Evolutionary conservation across 2,329 filamentous ascomycete species (phyloP).

Genomic region (Nigrospora osmanthi): DNA sequence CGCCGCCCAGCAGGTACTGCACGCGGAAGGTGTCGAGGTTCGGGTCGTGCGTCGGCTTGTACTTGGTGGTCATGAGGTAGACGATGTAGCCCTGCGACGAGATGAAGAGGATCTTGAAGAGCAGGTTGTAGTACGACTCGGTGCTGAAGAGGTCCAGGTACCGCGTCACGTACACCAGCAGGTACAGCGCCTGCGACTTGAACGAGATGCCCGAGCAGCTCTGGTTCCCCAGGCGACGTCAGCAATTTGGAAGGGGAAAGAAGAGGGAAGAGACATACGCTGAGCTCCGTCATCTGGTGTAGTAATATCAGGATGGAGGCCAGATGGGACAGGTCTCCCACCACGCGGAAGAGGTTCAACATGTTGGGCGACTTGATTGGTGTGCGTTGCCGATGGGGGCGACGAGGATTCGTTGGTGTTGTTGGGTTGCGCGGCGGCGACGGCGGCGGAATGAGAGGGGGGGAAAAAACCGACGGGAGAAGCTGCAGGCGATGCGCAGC

Average conservation of each 20-base stretch:
- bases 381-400: background rate
- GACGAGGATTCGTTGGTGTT: background rate
- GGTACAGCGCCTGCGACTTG: slow-evolving; percentile 94
- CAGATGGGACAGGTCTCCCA: slow-evolving; percentile 87
- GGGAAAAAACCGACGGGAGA: background rate
- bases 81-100: slow-evolving; percentile 84
- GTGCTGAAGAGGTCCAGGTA: slow-evolving; percentile 92
- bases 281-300: slow-evolving; percentile 92
- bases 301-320: slow-evolving; percentile 89
- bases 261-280: slow-evolving; percentile 48
- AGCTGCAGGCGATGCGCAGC: background rate
- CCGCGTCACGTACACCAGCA: slow-evolving; percentile 87
- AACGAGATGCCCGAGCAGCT: slow-evolving; percentile 97
- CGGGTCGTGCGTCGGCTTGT: slow-evolving; percentile 94
- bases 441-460: background rate
- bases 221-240: slow-evolving; percentile 36
- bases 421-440: background rate
- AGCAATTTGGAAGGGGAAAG: slow-evolving; percentile 4
- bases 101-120: slow-evolving; percentile 96
- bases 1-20: slow-evolving; percentile 82
- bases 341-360: slow-evolving; percentile 52
- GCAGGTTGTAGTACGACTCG: slow-evolving; percentile 78
- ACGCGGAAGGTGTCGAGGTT: slow-evolving; percentile 97
- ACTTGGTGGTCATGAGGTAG: slow-evolving; percentile 96
- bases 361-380: slow-evolving; percentile 1